A percentile compares a stretch with the other conserved stretches of the same genome.
phyloP scores from a whole-genome alignment of 2,329 filamentous ascomycete genomes.

The Neopestalotiopsis clavispora region DNA sequence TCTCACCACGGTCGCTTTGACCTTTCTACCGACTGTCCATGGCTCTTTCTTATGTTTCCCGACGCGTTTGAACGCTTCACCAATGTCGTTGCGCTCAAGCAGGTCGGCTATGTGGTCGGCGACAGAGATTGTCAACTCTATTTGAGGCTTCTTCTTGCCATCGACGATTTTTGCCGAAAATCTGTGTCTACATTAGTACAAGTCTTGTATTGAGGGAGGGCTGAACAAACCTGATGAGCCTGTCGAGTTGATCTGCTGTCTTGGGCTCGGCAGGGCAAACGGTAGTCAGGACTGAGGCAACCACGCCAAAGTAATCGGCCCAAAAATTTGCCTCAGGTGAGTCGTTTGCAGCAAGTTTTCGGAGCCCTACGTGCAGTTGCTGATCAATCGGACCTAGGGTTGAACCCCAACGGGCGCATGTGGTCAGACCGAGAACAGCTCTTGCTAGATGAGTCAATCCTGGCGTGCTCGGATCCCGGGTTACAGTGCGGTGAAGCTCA shows the following conservation, averaged over 20 bases:
- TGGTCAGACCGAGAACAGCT: constrained; percentile 71
- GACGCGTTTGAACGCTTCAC: constrained; percentile 30
- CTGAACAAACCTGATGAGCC: constrained; percentile 45
- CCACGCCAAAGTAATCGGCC: constrained; percentile 57
- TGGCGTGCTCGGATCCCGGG: constrained; percentile 70
- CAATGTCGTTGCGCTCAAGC: constrained; percentile 28
- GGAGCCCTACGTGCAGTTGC: constrained; percentile 47
- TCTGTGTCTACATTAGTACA: constrained; percentile 20
- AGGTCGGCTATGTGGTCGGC: constrained; percentile 23
- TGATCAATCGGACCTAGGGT: constrained; percentile 56
- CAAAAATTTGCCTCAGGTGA: constrained; percentile 51
- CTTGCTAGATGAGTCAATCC: constrained; percentile 76
- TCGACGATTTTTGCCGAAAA: constrained; percentile 25
- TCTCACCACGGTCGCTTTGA: constrained; percentile 26
- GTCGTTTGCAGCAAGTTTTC: constrained; percentile 43
- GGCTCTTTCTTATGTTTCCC: constrained; percentile 28
- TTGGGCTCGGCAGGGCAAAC: constrained; percentile 48
- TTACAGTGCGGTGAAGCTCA: constrained; percentile 74
- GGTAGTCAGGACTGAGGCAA: constrained; percentile 48
- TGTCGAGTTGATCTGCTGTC: constrained; percentile 37
- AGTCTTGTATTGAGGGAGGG: background rate
- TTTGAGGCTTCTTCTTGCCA: constrained; percentile 33
- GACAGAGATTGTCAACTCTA: constrained; percentile 31
- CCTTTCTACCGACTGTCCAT: constrained; percentile 26
- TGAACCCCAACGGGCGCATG: constrained; percentile 77